Evolutionary conservation across 2,329 filamentous ascomycete genomes (phyloP).

Genomic region (Xylariaceae sp.): DNA sequence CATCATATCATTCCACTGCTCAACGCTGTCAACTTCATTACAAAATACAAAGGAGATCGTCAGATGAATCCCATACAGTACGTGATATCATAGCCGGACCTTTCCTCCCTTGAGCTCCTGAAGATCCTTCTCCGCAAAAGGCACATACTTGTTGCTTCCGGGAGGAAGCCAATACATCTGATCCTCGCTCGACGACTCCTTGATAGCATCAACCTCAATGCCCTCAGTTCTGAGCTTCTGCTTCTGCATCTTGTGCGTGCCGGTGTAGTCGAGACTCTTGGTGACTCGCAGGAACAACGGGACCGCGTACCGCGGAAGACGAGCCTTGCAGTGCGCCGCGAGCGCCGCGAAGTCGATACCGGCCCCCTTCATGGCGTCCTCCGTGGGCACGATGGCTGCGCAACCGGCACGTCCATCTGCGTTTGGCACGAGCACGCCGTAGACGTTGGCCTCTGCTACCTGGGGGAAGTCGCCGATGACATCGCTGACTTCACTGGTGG

Average conservation of each 20-base stretch:
- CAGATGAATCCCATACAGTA: too few species aligned
- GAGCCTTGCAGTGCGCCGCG: conserved; percentile 33
- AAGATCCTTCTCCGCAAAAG: conserved; percentile 36
- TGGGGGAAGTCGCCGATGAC: conserved; percentile 36
- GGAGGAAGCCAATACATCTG: conserved; percentile 39
- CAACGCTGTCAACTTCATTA: too few species aligned
- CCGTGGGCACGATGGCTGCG: conserved; percentile 37
- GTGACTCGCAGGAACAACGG: conserved; percentile 40
- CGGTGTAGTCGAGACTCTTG: conserved; percentile 38
- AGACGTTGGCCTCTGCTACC: conserved; percentile 40
- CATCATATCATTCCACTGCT: too few species aligned
- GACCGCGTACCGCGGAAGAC: conserved; percentile 41
- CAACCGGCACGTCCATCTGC: conserved; percentile 41
- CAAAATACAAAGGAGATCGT: too few species aligned
- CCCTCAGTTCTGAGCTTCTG: conserved; percentile 38
- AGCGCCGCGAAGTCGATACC: conserved; percentile 32
- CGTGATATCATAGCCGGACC: conserved; percentile 17
- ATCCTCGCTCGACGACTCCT: conserved; percentile 28
- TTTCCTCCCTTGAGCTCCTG: conserved; percentile 28
- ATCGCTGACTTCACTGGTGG: conserved; percentile 41
- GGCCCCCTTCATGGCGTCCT: conserved; percentile 26
- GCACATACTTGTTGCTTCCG: conserved; percentile 31
- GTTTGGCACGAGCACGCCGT: conserved; percentile 40
- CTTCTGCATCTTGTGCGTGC: conserved; percentile 43
- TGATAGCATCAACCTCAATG: conserved; percentile 37